Conservation (phyloP, 768 basidiomycete species). For the Mrakia gelida region DNA sequence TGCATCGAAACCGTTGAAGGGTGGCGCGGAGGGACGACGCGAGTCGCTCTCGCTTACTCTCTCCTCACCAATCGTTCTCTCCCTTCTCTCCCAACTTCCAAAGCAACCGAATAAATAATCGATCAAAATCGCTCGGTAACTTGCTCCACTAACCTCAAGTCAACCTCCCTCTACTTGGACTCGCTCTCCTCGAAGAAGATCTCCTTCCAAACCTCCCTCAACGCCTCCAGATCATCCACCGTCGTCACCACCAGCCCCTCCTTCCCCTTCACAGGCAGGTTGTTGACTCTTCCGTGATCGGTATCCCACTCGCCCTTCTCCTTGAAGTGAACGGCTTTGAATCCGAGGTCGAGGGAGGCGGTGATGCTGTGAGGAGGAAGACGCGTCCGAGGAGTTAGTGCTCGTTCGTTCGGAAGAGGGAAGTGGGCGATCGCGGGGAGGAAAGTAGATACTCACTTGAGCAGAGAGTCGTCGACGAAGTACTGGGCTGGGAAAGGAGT, state of each 20-base stretch:
- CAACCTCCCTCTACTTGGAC: background rate
- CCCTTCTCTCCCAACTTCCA: no score
- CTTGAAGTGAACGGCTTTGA: constrained; percentile 27
- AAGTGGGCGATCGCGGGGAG: no score
- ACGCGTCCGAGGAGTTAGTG: no score
- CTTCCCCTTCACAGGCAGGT: constrained; percentile 30
- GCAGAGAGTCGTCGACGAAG: constrained; percentile 33
- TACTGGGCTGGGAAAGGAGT: constrained; percentile 15
- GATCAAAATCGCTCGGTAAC: no score
- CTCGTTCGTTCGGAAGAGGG: background rate
- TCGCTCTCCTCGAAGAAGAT: constrained; percentile 50
- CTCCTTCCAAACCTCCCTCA: constrained; percentile 69
- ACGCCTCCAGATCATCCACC: constrained; percentile 59
- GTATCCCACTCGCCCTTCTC: constrained; percentile 44
- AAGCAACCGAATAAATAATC: no score
- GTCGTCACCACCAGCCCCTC: constrained; percentile 38
- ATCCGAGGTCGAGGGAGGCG: constrained; percentile 23
- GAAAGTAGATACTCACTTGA: constrained; percentile 1
- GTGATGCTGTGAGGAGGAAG: background rate
- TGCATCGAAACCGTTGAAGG: no score
- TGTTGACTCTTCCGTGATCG: constrained; percentile 52
- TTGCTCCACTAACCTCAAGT: no score
- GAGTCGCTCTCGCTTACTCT: no score
- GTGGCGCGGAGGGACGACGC: no score
- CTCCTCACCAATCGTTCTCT: no score